Evolutionary conservation across 2,329 filamentous ascomycete genomes (phyloP).

Genomic region (Knufia petricola): DNA sequence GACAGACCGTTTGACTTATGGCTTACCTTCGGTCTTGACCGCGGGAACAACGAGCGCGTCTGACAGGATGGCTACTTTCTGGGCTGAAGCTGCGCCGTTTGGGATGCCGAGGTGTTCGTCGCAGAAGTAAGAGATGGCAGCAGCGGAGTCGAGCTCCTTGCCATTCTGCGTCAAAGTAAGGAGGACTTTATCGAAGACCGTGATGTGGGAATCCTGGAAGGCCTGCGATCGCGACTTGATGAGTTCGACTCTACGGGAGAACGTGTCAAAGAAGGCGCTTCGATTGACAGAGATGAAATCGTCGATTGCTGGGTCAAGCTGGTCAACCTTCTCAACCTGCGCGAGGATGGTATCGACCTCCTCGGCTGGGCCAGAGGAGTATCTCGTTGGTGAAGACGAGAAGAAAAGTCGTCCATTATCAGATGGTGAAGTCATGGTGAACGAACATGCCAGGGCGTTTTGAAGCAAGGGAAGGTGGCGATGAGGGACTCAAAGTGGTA

Average conservation of each 20-base stretch:
- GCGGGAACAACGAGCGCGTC: background rate
- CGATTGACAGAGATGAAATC: slow-evolving; percentile 25
- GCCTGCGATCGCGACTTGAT: slow-evolving; percentile 29
- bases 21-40: slow-evolving; percentile 1
- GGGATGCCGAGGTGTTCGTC: slow-evolving; percentile 30
- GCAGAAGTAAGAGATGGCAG: slow-evolving; percentile 31
- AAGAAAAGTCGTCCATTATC: slow-evolving; percentile 11
- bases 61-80: background rate
- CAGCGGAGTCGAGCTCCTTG: slow-evolving; percentile 24
- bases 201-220: slow-evolving; percentile 30
- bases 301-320: slow-evolving; percentile 25
- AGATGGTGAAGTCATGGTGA: slow-evolving; percentile 1
- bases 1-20: background rate
- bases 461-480: too few relatives aligned
- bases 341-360: slow-evolving; percentile 24
- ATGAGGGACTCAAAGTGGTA: too few relatives aligned
- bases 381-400: slow-evolving; percentile 11
- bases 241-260: slow-evolving; percentile 29
- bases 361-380: slow-evolving; percentile 9
- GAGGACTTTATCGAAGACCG: slow-evolving; percentile 33
- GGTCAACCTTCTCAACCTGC: slow-evolving; percentile 23
- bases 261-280: slow-evolving; percentile 26
- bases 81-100: background rate
- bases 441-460: too few relatives aligned
- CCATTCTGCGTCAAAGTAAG: slow-evolving; percentile 28